Conservation (phyloP, 768 basidiomycete genomes). For the Rhodotorula graminis region DNA sequence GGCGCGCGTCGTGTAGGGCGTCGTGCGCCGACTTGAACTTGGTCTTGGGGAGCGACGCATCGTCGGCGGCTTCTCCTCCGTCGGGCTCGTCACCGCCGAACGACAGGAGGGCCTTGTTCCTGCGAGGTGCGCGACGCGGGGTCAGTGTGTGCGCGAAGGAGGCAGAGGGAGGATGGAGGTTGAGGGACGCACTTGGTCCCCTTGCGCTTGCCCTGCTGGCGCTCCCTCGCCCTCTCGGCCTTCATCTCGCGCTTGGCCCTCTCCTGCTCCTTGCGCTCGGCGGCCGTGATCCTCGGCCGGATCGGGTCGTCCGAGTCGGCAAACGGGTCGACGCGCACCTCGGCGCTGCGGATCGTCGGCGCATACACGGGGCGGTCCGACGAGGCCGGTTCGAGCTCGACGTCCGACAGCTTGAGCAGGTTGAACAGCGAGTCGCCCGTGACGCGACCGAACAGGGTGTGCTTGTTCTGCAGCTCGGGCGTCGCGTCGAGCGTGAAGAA, state of each 20-base stretch:
- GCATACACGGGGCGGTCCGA: slow-evolving; percentile 81
- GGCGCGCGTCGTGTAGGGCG: slow-evolving; percentile 28
- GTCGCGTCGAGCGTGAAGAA: slow-evolving; percentile 79
- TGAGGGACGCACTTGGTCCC: slow-evolving; percentile 73
- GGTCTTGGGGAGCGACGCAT: slow-evolving; percentile 40
- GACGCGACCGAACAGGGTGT: slow-evolving; percentile 84
- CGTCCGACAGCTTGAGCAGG: slow-evolving; percentile 49
- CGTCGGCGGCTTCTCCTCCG: slow-evolving; percentile 55
- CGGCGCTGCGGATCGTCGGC: slow-evolving; percentile 78
- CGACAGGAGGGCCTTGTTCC: slow-evolving; percentile 82
- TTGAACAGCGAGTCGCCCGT: slow-evolving; percentile 60
- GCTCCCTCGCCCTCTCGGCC: slow-evolving; percentile 70
- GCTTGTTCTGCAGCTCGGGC: slow-evolving; percentile 78
- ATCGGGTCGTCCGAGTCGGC: slow-evolving; percentile 61
- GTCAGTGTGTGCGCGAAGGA: background rate
- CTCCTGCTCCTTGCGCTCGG: slow-evolving; percentile 67
- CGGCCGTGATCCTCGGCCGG: slow-evolving; percentile 90
- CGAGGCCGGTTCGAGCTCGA: slow-evolving; percentile 62
- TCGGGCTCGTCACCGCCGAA: slow-evolving; percentile 64
- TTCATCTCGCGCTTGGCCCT: slow-evolving; percentile 70
- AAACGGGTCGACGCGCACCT: slow-evolving; percentile 88
- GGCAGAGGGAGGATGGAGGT: background rate
- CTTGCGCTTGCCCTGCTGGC: slow-evolving; percentile 56
- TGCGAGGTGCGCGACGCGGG: slow-evolving; percentile 46
- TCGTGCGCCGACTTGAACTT: slow-evolving; percentile 43